These are phyloP conservation scores for Tuber borchii DNA, from an alignment of 495 filamentous ascomycete genomes.

Conservation along the genomic window DNA sequence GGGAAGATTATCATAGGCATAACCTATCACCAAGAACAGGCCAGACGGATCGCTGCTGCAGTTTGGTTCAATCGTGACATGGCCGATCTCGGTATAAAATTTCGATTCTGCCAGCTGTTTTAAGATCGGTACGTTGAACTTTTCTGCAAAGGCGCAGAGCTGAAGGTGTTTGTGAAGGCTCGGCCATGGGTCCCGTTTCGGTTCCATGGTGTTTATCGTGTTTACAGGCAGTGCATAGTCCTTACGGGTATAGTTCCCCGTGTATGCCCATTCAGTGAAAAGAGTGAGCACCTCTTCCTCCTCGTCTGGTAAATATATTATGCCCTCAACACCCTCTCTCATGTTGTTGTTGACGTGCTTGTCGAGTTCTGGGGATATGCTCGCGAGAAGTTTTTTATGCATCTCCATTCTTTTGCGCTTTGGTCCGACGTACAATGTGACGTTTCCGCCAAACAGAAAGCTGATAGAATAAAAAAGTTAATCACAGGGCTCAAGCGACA, in stretches of 20 bases:
- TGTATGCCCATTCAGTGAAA: background rate
- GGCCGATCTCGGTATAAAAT: background rate
- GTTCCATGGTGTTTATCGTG: background rate
- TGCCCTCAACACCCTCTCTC: too few relatives aligned
- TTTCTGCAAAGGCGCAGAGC: background rate
- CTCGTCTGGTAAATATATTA: too few relatives aligned
- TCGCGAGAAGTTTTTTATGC: too few relatives aligned
- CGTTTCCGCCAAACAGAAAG: too few relatives aligned
- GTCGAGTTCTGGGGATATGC: too few relatives aligned
- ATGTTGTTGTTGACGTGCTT: too few relatives aligned
- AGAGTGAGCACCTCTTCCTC: too few relatives aligned
- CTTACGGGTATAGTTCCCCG: background rate
- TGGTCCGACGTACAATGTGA: too few relatives aligned
- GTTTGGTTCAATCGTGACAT: background rate
- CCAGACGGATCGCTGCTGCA: background rate
- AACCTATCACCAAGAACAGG: background rate
- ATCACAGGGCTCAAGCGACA: too few relatives aligned
- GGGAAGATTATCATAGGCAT: background rate
- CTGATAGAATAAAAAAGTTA: too few relatives aligned
- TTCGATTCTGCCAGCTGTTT: background rate
- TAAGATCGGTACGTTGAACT: background rate
- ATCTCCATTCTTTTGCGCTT: too few relatives aligned
- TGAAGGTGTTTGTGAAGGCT: background rate
- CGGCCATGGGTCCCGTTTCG: background rate
- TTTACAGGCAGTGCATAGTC: background rate